Base-by-base conservation (phyloP, 1,139 yeast species). In the Ogataea hybrid region DNA sequence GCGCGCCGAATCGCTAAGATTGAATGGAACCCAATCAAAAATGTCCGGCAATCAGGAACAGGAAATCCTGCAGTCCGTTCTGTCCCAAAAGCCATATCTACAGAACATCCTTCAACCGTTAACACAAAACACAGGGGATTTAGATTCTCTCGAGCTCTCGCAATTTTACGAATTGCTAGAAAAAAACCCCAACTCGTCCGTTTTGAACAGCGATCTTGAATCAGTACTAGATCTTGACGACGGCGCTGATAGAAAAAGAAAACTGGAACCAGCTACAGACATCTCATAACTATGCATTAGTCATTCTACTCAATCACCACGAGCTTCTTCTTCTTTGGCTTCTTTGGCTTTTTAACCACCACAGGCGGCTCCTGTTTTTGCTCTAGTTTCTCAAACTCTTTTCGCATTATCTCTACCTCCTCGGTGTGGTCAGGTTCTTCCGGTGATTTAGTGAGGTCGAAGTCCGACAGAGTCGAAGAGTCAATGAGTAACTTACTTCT, bases 391-490 rank as follows among this genome's bases (percentile, higher is more conserved):
- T 48, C 59, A 54, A 82, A 64, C 51, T 76, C 69, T 29, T 69
- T 63, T 54, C 87, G 69, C 42, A 82, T 55, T 36, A 68, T 73
- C 23, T 77, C 79, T 36, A 81, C 65, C 41, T 78, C 81, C 17
- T 68, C 63, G 21, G 76, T 79, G 38, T 79, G 64, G 41, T 77
- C 79, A 29, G 71, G 67, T 25, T 73, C 72, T 1, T 35, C 57
- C 44, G 25, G 54, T 53, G 22, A 54, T 5, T 47, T 44, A 2
- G 38, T 60, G 37, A 77, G 52, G 48, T 84, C 86, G 56, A 87
- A 81, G 44, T 74, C 72, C 28, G 82, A 87, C 46, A 87, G 67
- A 33, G 75, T 79, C 0, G 86, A 76, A 2, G 81, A 73, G 46
- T 78, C 83, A 38, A 77, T 71, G 25, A 66, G 67, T 48, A 73